Base-by-base conservation (phyloP, 768 basidiomycete species). In the Boletus eberwhitei region DNA sequence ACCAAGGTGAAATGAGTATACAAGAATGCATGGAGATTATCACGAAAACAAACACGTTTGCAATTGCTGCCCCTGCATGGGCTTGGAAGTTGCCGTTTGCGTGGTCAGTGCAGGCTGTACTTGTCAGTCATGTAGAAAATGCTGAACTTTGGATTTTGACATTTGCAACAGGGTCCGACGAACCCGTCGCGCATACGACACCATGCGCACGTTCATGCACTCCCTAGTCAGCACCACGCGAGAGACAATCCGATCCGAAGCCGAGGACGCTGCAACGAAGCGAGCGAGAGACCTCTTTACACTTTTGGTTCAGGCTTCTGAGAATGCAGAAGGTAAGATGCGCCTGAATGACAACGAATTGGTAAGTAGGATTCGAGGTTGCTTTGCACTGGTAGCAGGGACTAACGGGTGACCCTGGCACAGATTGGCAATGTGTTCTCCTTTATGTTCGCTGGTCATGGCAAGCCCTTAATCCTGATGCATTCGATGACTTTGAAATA, bases 381-480 rank as follows among this genome's bases (percentile, higher is more conserved):
- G 21, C 19, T 13, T 48, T 31, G 24, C 26, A 12, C 9, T 19
- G 17, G 16, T 42, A 14, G 6, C 36, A 11, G 21, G 5, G 34
- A 46, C 34, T 39, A 7, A 59, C 16, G 11, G 5, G 31, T 34
- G 39, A 44, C n/a, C 12, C 29, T 29, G 31, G 5, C 29, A 42
- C n/a, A 81, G 80, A 79, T 81, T 45, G 82, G 81, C 6, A 84
- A 83, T 47, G 61, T 81, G 1, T 83, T 75, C 57, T 59, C 76
- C 12, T 70, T 81, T 62, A 67, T 86, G 22, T 78, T 85, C 38
- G 82, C 84, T 41, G 84, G 85, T 13, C 81, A 84, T 63, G 83
- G 82, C 77, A 55, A 36, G 70, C 57, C 13, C 31, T 40, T 41
- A 3, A 13, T 45, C 31, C 14, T 13, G n/a, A 32, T 41, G 32